These are phyloP conservation scores for Amanita thiersii DNA, from an alignment of 768 basidiomycete genomes.

Conservation along the genomic window DNA sequence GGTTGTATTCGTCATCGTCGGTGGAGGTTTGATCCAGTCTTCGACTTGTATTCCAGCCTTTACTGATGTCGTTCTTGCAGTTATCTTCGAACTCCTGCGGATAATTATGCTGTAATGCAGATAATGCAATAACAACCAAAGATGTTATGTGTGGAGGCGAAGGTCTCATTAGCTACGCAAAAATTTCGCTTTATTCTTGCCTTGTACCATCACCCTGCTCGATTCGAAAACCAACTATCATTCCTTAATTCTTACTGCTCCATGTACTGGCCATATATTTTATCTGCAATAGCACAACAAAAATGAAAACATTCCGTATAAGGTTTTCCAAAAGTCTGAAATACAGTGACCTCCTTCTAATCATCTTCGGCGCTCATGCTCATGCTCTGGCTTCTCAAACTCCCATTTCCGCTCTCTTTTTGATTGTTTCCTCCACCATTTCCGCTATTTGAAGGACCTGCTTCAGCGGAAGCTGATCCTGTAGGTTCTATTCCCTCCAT, in stretches of 20 bases:
- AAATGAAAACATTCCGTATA: background rate
- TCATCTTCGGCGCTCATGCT: conserved; percentile 48
- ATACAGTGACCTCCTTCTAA: conserved; percentile 47
- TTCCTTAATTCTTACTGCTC: background rate
- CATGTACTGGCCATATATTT: no score
- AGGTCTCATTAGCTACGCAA: no score
- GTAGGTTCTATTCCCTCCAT: conserved; percentile 68
- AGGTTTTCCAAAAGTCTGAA: no score
- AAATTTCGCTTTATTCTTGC: no score
- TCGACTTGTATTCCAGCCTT: background rate
- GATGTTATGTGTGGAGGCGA: no score
- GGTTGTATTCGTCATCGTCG: conserved; percentile 71
- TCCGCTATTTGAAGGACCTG: conserved; percentile 12
- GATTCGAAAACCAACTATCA: background rate
- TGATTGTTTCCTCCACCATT: conserved; percentile 26
- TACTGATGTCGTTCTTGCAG: conserved; percentile 24
- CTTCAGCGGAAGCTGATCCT: conserved; percentile 12
- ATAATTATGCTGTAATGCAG: conserved; percentile 2
- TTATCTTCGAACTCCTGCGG: conserved; percentile 50
- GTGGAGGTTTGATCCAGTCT: conserved; percentile 53
- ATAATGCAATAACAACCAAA: no score
- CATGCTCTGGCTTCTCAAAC: conserved; percentile 51
- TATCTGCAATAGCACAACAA: background rate
- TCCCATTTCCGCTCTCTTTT: conserved; percentile 25
- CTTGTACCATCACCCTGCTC: background rate